Evolutionary conservation across 495 filamentous ascomycete species (phyloP).

Genomic region (Trypethelium eluteriae): DNA sequence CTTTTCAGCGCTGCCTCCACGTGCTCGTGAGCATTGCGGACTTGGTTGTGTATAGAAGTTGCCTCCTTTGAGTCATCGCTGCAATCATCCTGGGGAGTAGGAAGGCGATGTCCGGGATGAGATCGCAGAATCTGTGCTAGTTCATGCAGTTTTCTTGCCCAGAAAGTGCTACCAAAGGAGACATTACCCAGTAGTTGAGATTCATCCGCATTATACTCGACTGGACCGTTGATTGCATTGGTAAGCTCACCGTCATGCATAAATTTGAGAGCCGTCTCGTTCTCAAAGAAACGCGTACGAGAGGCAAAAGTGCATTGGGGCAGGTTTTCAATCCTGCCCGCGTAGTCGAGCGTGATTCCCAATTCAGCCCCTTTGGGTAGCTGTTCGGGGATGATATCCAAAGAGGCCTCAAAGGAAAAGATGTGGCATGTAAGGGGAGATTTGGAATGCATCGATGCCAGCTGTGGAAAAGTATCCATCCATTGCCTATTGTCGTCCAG

Average conservation of each 20-base stretch:
- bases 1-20: constrained; percentile 12
- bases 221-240: constrained; percentile 13
- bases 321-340: constrained; percentile 16
- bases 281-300: constrained; percentile 30
- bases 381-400: constrained; percentile 24
- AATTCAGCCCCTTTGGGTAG: constrained; percentile 24
- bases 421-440: constrained; percentile 26
- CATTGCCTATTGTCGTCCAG: constrained; percentile 21
- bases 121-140: constrained; percentile 19
- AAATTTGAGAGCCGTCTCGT: constrained; percentile 16
- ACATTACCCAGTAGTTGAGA: constrained; percentile 20
- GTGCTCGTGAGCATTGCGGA: constrained; percentile 9
- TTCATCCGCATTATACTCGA: constrained; percentile 16
- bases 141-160: constrained; percentile 26
- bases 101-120: constrained; percentile 14
- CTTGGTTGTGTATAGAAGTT: background rate
- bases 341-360: constrained; percentile 27
- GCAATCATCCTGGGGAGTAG: constrained; percentile 3
- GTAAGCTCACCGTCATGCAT: constrained; percentile 16
- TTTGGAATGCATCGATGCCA: constrained; percentile 24
- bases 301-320: constrained; percentile 20
- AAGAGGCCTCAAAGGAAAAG: constrained; percentile 31
- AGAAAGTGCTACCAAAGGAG: constrained; percentile 33
- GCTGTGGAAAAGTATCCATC: constrained; percentile 27
- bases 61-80: background rate